Evolutionary conservation across 2,329 filamentous ascomycete genomes (phyloP).

Genomic region (Tricladium varicosporioides): DNA sequence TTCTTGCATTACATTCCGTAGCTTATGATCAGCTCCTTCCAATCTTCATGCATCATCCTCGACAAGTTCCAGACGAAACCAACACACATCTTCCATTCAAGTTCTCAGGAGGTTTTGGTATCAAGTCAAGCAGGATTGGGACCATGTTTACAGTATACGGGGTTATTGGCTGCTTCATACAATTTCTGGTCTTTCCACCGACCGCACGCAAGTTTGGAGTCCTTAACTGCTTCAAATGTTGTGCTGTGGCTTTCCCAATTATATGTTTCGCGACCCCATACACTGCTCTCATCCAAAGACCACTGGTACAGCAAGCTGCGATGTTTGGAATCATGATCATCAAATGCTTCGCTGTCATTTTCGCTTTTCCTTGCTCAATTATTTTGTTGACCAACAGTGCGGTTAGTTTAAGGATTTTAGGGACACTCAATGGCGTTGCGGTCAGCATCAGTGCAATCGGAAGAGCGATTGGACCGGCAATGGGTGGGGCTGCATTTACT

Average conservation of each 20-base stretch:
- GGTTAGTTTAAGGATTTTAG: constrained; percentile 70
- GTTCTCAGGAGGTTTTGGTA: constrained; percentile 79
- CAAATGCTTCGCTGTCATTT: constrained; percentile 74
- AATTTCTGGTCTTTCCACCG: constrained; percentile 81
- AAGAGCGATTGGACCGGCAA: constrained; percentile 73
- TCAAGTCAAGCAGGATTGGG: constrained; percentile 72
- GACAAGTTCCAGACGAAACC: constrained; percentile 49
- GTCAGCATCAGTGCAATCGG: constrained; percentile 81
- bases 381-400: constrained; percentile 91
- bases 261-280: constrained; percentile 83
- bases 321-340: constrained; percentile 67
- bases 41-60: constrained; percentile 80
- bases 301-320: constrained; percentile 51
- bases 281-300: constrained; percentile 59
- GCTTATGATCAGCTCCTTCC: constrained; percentile 86
- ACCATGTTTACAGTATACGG: constrained; percentile 84
- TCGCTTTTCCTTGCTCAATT: constrained; percentile 85
- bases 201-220: constrained; percentile 71
- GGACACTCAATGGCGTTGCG: constrained; percentile 87
- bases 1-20: constrained; percentile 78
- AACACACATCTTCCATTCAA: constrained; percentile 70
- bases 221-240: constrained; percentile 66
- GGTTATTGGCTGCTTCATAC: constrained; percentile 73
- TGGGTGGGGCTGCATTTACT: constrained; percentile 70
- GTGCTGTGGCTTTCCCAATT: constrained; percentile 66